Percentiles rank a stretch among this genome's conserved stretches.
These are phyloP conservation scores for Colletotrichum plurivorum DNA, from an alignment of 2,329 filamentous ascomycete species.

Conservation along the genomic window DNA sequence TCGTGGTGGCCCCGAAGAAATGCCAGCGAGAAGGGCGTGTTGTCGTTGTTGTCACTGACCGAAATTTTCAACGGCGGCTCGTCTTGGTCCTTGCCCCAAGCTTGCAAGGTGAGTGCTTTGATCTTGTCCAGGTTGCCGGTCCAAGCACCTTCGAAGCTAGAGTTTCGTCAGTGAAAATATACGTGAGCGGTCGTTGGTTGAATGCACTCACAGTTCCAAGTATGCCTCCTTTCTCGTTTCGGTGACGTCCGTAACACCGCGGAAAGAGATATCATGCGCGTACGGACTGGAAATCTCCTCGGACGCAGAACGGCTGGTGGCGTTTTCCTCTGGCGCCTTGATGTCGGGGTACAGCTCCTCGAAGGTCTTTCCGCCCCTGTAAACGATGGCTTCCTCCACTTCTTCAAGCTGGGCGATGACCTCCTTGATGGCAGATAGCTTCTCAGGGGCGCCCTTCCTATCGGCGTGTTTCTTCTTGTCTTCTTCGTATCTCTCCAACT, in stretches of 20 bases:
- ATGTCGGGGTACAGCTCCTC: conserved; percentile 72
- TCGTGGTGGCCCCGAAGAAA: conserved; percentile 75
- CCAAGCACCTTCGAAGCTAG: conserved; percentile 81
- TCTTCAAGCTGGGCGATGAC: conserved; percentile 66
- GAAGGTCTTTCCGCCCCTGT: conserved; percentile 77
- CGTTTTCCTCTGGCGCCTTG: conserved; percentile 42
- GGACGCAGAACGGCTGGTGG: conserved; percentile 12
- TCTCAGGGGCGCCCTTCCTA: conserved; percentile 59
- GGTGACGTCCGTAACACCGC: conserved; percentile 67
- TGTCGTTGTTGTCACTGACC: conserved; percentile 63
- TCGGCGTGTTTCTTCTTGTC: conserved; percentile 41
- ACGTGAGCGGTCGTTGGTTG: neutral
- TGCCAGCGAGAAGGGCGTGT: conserved; percentile 78
- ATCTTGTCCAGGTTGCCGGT: conserved; percentile 75
- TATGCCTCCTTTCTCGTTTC: conserved; percentile 71
- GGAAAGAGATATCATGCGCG: conserved; percentile 66
- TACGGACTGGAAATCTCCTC: conserved; percentile 56
- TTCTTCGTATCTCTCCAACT: conserved; percentile 47
- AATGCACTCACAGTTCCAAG: conserved; percentile 68
- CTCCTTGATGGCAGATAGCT: conserved; percentile 67
- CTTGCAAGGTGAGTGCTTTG: conserved; percentile 72
- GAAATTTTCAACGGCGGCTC: conserved; percentile 76
- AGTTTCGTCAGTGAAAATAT: conserved; percentile 43
- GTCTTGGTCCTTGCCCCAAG: conserved; percentile 68
- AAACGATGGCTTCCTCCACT: conserved; percentile 68